phyloP scores from a whole-genome alignment of 345 rosid species.

The thale cress (Arabidopsis thaliana) region DNA sequence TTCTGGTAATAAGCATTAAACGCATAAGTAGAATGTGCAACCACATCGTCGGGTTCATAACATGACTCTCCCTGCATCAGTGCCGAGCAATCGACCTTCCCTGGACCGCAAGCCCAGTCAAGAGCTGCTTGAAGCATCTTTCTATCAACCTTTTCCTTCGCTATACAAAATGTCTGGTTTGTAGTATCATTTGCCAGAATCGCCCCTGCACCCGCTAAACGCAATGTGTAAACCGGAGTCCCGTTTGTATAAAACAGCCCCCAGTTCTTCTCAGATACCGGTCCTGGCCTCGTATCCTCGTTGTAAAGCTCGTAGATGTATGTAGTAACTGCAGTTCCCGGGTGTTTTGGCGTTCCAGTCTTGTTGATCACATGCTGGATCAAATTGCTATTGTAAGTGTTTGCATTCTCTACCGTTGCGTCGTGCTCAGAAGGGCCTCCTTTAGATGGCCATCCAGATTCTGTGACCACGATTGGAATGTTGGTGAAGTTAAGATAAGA shows the following conservation, averaged over 20 bases:
- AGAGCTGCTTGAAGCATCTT: slow-evolving; percentile 97
- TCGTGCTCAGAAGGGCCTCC: slow-evolving; percentile 78
- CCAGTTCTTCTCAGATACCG: slow-evolving; percentile 89
- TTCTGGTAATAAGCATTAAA: slow-evolving; percentile 87
- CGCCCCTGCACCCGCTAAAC: slow-evolving; percentile 83
- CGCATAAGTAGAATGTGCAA: slow-evolving; percentile 82
- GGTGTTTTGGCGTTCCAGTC: slow-evolving; percentile 96
- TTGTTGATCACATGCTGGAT: slow-evolving; percentile 84
- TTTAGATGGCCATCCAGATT: slow-evolving; percentile 98
- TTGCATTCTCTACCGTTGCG: slow-evolving; percentile 82
- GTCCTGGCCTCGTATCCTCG: slow-evolving; percentile 78
- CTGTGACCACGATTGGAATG: slow-evolving; percentile 73
- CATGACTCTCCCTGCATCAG: slow-evolving; percentile 84
- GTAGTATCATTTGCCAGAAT: slow-evolving; percentile 93
- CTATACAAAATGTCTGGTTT: slow-evolving; percentile 90
- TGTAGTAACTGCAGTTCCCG: slow-evolving; percentile 69
- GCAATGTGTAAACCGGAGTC: slow-evolving; percentile 68
- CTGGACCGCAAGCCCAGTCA: slow-evolving; percentile 99
- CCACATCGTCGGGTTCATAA: slow-evolving; percentile 81
- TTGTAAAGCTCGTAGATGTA: slow-evolving; percentile 96
- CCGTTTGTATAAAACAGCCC: slow-evolving; percentile 83
- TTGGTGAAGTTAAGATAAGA: slow-evolving; percentile 82
- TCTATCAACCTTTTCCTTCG: slow-evolving; percentile 69
- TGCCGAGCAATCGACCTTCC: slow-evolving; percentile 85
- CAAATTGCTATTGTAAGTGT: slow-evolving; percentile 92